phyloP scores from a whole-genome alignment of 2,329 filamentous ascomycete species.

The Fonsecaea pugnacius region DNA sequence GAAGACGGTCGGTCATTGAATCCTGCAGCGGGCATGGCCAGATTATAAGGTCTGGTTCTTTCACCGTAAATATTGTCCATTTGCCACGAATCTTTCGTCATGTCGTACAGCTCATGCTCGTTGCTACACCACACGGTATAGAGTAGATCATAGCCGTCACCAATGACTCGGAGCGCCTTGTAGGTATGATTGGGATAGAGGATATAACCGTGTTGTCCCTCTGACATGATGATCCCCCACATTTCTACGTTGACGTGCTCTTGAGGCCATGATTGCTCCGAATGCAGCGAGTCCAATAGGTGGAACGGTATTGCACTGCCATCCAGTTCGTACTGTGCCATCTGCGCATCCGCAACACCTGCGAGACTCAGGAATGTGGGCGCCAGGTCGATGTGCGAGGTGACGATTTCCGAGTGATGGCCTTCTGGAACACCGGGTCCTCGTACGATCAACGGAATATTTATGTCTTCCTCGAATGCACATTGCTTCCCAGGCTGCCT shows the following conservation, averaged over 20 bases:
- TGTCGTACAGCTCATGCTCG: slow-evolving; percentile 49
- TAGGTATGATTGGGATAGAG: slow-evolving; percentile 41
- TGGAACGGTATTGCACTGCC: slow-evolving; percentile 57
- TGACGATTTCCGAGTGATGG: slow-evolving; percentile 53
- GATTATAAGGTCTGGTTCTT: not conserved
- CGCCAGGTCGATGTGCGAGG: slow-evolving; percentile 67
- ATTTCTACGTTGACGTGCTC: slow-evolving; percentile 65
- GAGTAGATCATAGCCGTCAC: slow-evolving; percentile 45
- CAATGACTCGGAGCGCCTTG: slow-evolving; percentile 46
- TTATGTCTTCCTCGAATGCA: slow-evolving; percentile 64
- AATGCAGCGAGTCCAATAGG: slow-evolving; percentile 27
- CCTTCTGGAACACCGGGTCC: slow-evolving; percentile 60
- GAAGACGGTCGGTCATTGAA: slow-evolving; percentile 6
- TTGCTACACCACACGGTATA: slow-evolving; percentile 50
- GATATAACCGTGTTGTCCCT: slow-evolving; percentile 39
- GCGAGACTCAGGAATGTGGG: slow-evolving; percentile 59
- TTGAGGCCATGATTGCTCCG: slow-evolving; percentile 42
- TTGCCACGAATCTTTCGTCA: slow-evolving; percentile 45
- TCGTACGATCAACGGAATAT: slow-evolving; percentile 63
- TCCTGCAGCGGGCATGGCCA: not conserved
- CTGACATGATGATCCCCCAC: slow-evolving; percentile 52
- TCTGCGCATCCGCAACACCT: slow-evolving; percentile 5
- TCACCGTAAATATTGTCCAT: slow-evolving; percentile 41
- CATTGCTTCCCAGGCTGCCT: slow-evolving; percentile 63
- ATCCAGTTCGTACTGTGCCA: slow-evolving; percentile 58